phyloP scores from a whole-genome alignment of 2,329 filamentous ascomycete species.

The Didymosphaeria variabile region DNA sequence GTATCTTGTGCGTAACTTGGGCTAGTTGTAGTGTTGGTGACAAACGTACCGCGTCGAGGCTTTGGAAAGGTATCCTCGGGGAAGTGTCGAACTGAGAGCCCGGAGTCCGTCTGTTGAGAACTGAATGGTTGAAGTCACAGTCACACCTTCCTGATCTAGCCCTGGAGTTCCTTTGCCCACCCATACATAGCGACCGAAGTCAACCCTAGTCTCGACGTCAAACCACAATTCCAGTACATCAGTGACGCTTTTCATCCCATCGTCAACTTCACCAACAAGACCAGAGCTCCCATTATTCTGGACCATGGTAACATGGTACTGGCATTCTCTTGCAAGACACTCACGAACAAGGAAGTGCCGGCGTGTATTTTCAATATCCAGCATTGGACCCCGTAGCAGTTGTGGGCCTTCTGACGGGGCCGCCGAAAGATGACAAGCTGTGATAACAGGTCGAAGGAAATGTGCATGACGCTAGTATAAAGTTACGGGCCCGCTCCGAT shows the following conservation, averaged over 20 bases:
- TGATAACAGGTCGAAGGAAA: background rate
- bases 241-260: background rate
- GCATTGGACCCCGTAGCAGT: background rate
- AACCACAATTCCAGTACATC: background rate
- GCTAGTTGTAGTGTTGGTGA: background rate
- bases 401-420: too few species aligned
- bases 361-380: background rate
- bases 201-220: slow-evolving; percentile 17
- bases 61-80: background rate
- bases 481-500: background rate
- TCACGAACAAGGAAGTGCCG: background rate
- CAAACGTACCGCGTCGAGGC: too few species aligned
- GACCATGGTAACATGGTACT: background rate
- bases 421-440: slow-evolving; percentile 6
- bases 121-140: slow-evolving; percentile 1
- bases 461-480: background rate
- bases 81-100: slow-evolving; percentile 12
- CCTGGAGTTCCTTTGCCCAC: slow-evolving; percentile 17
- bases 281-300: background rate
- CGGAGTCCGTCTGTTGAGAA: slow-evolving; percentile 22
- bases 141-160: slow-evolving; percentile 25
- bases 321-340: background rate
- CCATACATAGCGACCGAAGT: slow-evolving; percentile 14
- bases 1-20: background rate
- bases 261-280: background rate